Evolutionary conservation across 1,284 basidiomycete species (phyloP).

Genomic region (Fomitopsis pinicola): DNA sequence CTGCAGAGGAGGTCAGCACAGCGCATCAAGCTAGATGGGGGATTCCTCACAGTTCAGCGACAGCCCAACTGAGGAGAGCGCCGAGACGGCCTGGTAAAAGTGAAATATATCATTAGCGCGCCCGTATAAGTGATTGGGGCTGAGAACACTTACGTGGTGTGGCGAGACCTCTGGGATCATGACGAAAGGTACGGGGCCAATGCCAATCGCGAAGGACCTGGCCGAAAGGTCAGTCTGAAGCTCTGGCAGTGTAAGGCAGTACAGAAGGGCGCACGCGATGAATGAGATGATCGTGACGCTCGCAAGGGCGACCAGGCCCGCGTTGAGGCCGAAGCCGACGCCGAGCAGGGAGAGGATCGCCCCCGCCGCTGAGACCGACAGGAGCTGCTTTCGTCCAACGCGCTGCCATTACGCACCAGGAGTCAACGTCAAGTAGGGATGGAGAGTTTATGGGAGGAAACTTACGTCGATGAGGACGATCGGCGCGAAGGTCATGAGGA

Average conservation of each 20-base stretch:
- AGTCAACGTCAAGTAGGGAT: no score
- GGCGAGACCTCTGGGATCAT: conserved; percentile 93
- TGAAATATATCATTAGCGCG: not conserved
- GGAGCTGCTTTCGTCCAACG: conserved; percentile 57
- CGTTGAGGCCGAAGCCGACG: conserved; percentile 73
- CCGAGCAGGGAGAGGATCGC: conserved; percentile 64
- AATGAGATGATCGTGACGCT: conserved; percentile 80
- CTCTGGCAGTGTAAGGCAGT: not conserved
- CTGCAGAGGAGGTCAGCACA: conserved; percentile 31
- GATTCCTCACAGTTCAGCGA: conserved; percentile 72
- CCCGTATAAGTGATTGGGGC: not conserved
- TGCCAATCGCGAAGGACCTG: conserved; percentile 83
- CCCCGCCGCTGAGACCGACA: conserved; percentile 54
- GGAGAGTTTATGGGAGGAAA: conserved; percentile 5
- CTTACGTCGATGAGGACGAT: conserved; percentile 82
- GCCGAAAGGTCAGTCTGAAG: not conserved
- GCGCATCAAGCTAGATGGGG: not conserved
- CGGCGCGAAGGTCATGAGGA: conserved; percentile 74
- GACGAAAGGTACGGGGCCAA: conserved; percentile 92
- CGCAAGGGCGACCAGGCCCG: conserved; percentile 53
- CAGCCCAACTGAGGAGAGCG: conserved; percentile 78
- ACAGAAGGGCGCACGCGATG: conserved; percentile 57
- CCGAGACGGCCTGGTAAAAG: conserved; percentile 66
- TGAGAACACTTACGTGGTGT: conserved; percentile 46
- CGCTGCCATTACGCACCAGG: conserved; percentile 35